Evolutionary conservation across 1,284 basidiomycete species (phyloP).

Genomic region (Abortiporus biennis): DNA sequence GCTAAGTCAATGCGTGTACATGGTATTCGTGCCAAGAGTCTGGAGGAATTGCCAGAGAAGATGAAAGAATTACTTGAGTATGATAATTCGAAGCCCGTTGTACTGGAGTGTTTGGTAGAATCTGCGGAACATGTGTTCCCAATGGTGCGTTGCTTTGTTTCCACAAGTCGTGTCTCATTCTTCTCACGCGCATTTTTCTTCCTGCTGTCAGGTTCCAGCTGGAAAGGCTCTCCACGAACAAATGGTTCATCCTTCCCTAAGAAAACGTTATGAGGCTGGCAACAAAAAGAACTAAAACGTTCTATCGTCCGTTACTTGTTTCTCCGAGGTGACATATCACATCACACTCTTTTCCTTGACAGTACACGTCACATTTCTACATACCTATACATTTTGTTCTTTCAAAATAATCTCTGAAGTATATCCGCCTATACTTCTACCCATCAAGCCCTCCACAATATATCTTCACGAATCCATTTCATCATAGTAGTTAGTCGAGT

Average conservation of each 20-base stretch:
- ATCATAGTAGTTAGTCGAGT: too few species aligned
- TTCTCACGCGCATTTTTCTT: not conserved
- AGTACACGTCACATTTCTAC: too few species aligned
- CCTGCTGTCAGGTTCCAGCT: constrained; percentile 69
- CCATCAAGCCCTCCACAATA: too few species aligned
- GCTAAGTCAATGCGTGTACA: constrained; percentile 90
- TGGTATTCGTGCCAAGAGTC: constrained; percentile 70
- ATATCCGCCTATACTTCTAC: too few species aligned
- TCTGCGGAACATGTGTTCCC: constrained; percentile 93
- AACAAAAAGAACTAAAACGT: constrained; percentile 16
- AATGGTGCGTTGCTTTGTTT: constrained; percentile 52
- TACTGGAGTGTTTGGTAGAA: constrained; percentile 89
- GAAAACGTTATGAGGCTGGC: constrained; percentile 18
- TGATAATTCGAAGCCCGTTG: constrained; percentile 77
- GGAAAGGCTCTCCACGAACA: constrained; percentile 92
- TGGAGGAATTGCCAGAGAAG: constrained; percentile 81
- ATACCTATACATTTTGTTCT: too few species aligned
- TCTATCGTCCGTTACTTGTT: not conserved
- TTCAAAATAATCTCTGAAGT: too few species aligned
- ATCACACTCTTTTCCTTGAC: too few species aligned
- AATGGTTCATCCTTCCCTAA: constrained; percentile 46
- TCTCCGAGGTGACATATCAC: not conserved
- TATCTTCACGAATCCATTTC: too few species aligned
- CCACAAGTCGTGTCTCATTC: not conserved
- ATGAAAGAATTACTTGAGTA: constrained; percentile 99